Conservation (phyloP, 441 rosid genomes). For the Melastoma candidum region DNA sequence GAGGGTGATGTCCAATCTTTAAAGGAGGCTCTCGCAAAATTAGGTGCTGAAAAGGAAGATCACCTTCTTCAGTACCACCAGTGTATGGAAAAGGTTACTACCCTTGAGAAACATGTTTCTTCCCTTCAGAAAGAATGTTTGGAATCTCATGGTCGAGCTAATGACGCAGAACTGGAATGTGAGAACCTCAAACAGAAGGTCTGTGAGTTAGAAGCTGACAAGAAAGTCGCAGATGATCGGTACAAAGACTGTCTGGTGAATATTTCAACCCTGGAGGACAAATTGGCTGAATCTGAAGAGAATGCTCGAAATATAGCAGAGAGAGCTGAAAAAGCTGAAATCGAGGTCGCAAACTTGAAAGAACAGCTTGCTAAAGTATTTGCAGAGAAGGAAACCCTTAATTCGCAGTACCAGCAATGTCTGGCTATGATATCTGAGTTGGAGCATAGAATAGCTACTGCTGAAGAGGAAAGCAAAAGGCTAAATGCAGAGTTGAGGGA, state of each 20-base stretch:
- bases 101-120: constrained; percentile 21
- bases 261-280: constrained; percentile 50
- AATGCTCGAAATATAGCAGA: constrained; percentile 32
- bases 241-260: constrained; percentile 47
- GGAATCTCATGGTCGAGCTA: constrained; percentile 49
- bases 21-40: constrained; percentile 22
- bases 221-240: constrained; percentile 46
- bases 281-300: constrained; percentile 57
- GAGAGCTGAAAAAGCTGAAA: constrained; percentile 52
- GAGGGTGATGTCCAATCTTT: constrained; percentile 66
- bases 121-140: constrained; percentile 45
- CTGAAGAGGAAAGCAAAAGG: constrained; percentile 59
- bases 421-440: constrained; percentile 55
- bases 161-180: constrained; percentile 47
- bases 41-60: constrained; percentile 11
- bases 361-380: constrained; percentile 43
- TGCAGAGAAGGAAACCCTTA: constrained; percentile 69
- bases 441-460: constrained; percentile 50
- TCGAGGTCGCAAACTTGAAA: constrained; percentile 57
- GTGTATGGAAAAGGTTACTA: neutral
- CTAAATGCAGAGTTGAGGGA: constrained; percentile 59
- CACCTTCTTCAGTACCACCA: constrained; percentile 3
- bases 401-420: constrained; percentile 57
- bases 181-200: constrained; percentile 45
- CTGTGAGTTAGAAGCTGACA: constrained; percentile 48